A percentile compares a stretch with the other conserved stretches of the same genome.
Conservation (phyloP, 148 eudicot genomes). For the Fagopyrum tataricum region DNA sequence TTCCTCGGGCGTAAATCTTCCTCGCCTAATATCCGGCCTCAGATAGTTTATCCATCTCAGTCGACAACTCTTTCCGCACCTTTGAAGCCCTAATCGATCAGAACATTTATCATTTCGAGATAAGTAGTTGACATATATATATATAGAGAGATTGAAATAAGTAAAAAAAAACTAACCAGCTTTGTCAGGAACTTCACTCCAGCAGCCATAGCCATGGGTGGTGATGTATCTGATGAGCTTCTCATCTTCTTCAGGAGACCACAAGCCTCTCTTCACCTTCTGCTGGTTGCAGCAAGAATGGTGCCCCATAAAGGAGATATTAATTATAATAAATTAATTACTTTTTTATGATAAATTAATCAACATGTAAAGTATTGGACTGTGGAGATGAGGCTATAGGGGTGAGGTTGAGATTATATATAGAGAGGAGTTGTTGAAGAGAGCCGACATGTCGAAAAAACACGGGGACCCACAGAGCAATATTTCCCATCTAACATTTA, state of each 20-base stretch:
- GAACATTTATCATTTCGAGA: background rate
- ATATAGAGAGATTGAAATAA: background rate
- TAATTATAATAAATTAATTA: background rate
- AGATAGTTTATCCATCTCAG: constrained; percentile 92
- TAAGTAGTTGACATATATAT: background rate
- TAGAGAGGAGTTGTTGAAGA: background rate
- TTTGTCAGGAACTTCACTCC: constrained; percentile 98
- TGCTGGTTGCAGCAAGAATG: constrained; percentile 95
- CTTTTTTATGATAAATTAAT: background rate
- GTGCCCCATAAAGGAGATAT: constrained; percentile 52
- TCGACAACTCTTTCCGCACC: constrained; percentile 93
- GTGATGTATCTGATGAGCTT: constrained; percentile 75
- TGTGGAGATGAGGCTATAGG: background rate
- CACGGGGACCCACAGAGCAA: background rate
- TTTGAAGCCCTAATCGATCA: constrained; percentile 64
- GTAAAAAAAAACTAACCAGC: constrained; percentile 38
- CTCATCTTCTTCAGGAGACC: constrained; percentile 96
- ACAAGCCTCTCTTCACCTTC: constrained; percentile 91
- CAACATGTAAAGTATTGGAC: background rate
- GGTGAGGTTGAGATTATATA: background rate
- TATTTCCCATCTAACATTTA: constrained; percentile 7
- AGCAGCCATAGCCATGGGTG: constrained; percentile 90
- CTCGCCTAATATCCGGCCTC: constrained; percentile 87
- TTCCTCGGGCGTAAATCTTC: constrained; percentile 77
- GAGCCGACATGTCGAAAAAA: background rate